Evolutionary conservation across 2,329 filamentous ascomycete genomes (phyloP), one percentile per base, ranked within the genome.

Genomic region (Podosphaera fusca): DNA sequence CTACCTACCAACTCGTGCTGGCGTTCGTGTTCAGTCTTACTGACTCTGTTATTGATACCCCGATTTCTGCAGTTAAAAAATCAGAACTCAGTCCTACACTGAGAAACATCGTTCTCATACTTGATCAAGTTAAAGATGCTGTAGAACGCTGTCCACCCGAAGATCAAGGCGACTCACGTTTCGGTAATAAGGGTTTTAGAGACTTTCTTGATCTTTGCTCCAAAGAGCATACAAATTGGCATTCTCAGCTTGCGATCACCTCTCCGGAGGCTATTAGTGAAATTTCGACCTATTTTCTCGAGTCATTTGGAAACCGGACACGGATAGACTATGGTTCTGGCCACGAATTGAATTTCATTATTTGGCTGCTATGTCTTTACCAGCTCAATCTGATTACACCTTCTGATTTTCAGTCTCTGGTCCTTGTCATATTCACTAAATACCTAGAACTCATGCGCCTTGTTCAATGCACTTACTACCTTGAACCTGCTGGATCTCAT

Each of bases 241-340:
- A 90, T 66, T 67, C 70, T 38, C 67, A 69, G 50, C 73, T 89
- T 1, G 78, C 77, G 4, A 60, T 86, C 7, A 65, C 68, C 1
- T 68, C 73, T 14, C 59, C 69, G 2, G 69, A 69, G 0, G 83
- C 84, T 12, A 74, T 83, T 53, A 70, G 75, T 2, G 92, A 98
- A 67, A 73, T 85, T 4, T 82, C 83, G 0, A 80, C 82, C 35
- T 98, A 98, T 70, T 75, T 98, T 38, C 72, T 78, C 61, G 79
- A 94, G 65, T 83, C 85, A 0, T 89, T 96, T 62, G 92, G 92
- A 51, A 95, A 94, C 67, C 78, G 82, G 50, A 78, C 79, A 55
- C 80, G 90, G 46, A 92, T 98, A 65, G 92, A 98, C 72, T 98
- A 98, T 69, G 92, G 92, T 55, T 95, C 88, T 0, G 92, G 92